Base-by-base conservation (phyloP, 129 eudicot genomes). In the Centrapalus pauciflorus region DNA sequence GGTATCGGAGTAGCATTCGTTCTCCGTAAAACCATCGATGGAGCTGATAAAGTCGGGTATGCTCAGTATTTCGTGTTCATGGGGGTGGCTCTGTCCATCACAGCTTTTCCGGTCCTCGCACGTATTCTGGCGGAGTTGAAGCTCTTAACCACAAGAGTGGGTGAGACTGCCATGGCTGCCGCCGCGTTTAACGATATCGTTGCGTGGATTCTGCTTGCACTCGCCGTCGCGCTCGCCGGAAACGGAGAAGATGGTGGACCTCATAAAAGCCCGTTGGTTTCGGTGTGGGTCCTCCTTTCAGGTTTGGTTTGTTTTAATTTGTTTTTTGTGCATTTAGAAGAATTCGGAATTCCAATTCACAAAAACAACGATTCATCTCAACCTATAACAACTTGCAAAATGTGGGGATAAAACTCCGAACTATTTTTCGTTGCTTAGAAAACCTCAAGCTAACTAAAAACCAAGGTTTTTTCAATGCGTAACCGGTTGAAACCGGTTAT, bases 61-160 rank as follows among this genome's bases (percentile, higher is more conserved):
- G 74, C 79, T 10, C 86, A 81, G 25, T 87, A 75, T 65, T 30
- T 90, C 5, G 82, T 87, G 38, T 90, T 90, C 80, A 90, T 90
- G 86, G 97, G 95, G 0, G 97, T 90, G 9, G 87, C 97, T 28
- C 72, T 90, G 48, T 90, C 97, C 24, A 87, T 90, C 67, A 90
- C 97, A 0, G 97, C 97, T 26, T 90, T 90, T 58, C 97, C 97
- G 26, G 97, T 90, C 12, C 82, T 90, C 5, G 97, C 97, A 11
- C 87, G 97, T 24, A 87, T 90, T 29, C 60, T 87, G 12, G 97
- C 97, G 9, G 97, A 90, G 81, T 81, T 90, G 61, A 90, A 85
- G 69, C 83, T 90, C 2, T 85, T 90, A 1, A 90, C 95, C 19
- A 90, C 95, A 0, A 65, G 75, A 9, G 83, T 90, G 0, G 97